Evolutionary conservation across 306 rosid genomes (phyloP).

Genomic region (peach (Prunus persica)): Prunus_persica_NCBIv2 NC_034014.1:3637001-3637500

Average conservation of each 20-base stretch:
- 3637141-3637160: slow-evolving; percentile 87
- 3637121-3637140: slow-evolving; percentile 82
- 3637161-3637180: slow-evolving; percentile 67
- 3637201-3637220: slow-evolving; percentile 71
- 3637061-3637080: slow-evolving; percentile 89
- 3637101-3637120: slow-evolving; percentile 84
- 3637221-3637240: slow-evolving; percentile 88
- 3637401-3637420: slow-evolving; percentile 88
- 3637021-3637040: slow-evolving; percentile 79
- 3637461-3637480: background rate
- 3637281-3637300: slow-evolving; percentile 74
- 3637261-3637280: slow-evolving; percentile 85
- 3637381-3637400: slow-evolving; percentile 96
- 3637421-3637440: slow-evolving; percentile 12
- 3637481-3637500: background rate
- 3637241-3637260: slow-evolving; percentile 84
- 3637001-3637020: slow-evolving; percentile 91
- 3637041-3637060: slow-evolving; percentile 72
- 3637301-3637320: slow-evolving; percentile 84
- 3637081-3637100: slow-evolving; percentile 73
- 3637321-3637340: slow-evolving; percentile 89
- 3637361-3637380: slow-evolving; percentile 89
- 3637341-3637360: slow-evolving; percentile 75
- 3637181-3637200: slow-evolving; percentile 73
- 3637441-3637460: background rate